Percentiles rank a stretch among this genome's conserved stretches.
phyloP scores from a whole-genome alignment of 2,329 filamentous ascomycete genomes.

The Xylariaceae sp. region DNA sequence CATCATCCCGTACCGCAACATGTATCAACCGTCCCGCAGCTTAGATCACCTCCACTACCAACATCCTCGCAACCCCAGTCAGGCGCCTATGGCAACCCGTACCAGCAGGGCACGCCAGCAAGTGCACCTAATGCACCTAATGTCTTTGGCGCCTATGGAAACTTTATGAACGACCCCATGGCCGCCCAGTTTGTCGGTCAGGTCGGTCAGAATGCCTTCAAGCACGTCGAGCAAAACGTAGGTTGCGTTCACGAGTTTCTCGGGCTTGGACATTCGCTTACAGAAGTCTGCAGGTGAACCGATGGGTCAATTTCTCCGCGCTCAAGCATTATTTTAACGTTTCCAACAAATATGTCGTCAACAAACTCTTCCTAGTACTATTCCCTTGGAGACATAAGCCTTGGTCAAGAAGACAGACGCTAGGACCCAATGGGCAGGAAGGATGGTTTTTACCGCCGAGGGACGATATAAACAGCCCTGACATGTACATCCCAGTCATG shows the following conservation, averaged over 20 bases:
- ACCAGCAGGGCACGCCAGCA: constrained; percentile 62
- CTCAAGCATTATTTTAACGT: constrained; percentile 99
- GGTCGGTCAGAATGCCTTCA: constrained; percentile 88
- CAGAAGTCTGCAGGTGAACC: constrained; percentile 50
- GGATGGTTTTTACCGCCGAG: constrained; percentile 86
- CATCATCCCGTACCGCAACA: constrained; percentile 98
- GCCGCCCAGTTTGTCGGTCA: constrained; percentile 94
- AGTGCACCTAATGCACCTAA: constrained; percentile 46
- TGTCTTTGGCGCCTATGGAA: constrained; percentile 74
- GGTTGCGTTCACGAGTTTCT: constrained; percentile 34
- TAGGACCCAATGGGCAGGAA: constrained; percentile 69
- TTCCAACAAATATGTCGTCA: constrained; percentile 93
- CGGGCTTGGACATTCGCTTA: constrained; percentile 5
- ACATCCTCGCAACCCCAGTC: constrained; percentile 69
- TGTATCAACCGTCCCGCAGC: constrained; percentile 95
- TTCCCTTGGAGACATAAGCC: constrained; percentile 98
- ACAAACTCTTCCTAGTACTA: constrained; percentile 89
- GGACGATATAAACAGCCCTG: constrained; percentile 95
- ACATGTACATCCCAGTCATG: constrained; percentile 98
- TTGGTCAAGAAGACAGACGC: constrained; percentile 88
- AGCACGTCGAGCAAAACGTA: constrained; percentile 95
- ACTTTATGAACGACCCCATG: constrained; percentile 89
- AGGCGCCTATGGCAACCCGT: constrained; percentile 70
- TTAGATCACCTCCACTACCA: constrained; percentile 89
- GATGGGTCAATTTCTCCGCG: constrained; percentile 87